These are phyloP conservation scores for Solanum chilense DNA, from an alignment of 257 asterid species.

Conservation along the genomic window DNA sequence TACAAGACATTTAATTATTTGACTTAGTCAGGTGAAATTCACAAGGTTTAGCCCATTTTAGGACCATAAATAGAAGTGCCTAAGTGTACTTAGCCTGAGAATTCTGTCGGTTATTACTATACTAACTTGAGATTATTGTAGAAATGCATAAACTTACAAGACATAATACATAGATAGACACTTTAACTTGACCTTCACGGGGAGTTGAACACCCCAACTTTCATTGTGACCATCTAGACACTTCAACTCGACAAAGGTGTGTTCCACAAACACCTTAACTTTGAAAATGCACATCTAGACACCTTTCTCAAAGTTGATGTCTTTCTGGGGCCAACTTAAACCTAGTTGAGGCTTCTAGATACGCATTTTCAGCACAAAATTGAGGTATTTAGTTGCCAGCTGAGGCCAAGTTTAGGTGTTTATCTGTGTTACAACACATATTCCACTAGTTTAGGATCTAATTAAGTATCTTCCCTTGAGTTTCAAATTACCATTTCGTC, in stretches of 20 bases:
- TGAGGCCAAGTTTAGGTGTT: neutral
- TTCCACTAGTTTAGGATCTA: neutral
- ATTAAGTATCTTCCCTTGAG: neutral
- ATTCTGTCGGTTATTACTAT: neutral
- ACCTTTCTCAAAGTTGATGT: neutral
- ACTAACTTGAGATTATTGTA: neutral
- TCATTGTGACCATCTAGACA: neutral
- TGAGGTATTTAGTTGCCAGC: neutral
- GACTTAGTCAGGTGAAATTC: neutral
- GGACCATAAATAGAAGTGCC: neutral
- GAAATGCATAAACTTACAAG: neutral
- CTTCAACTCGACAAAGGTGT: neutral
- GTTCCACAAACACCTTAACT: neutral
- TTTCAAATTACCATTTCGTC: neutral
- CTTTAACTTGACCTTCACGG: neutral
- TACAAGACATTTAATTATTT: neutral
- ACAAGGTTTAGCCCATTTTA: neutral
- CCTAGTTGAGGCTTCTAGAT: neutral
- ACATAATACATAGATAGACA: neutral
- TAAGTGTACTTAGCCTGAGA: neutral
- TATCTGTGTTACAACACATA: neutral
- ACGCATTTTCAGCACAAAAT: neutral
- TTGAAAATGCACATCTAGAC: neutral
- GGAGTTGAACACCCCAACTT: neutral
- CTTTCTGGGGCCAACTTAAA: neutral